Evolutionary conservation across 352 stramenopile species (phyloP).

Genomic region (Phytophthora crassamura): DNA sequence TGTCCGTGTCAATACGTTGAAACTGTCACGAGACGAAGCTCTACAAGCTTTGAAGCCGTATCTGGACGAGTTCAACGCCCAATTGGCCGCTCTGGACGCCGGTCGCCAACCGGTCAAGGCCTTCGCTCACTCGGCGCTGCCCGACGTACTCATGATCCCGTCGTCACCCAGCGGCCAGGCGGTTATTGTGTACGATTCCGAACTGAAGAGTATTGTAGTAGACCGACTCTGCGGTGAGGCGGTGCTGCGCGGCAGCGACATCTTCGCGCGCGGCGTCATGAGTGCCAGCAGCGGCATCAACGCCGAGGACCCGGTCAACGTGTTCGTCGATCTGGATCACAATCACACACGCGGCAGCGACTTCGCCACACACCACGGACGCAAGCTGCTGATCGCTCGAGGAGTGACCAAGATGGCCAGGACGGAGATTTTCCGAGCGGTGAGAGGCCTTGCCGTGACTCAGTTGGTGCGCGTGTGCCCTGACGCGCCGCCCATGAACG

Average conservation of each 20-base stretch:
- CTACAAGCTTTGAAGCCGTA: constrained; percentile 49
- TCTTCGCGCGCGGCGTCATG: constrained; percentile 94
- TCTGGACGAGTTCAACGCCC: constrained; percentile 63
- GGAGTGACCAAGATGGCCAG: constrained; percentile 76
- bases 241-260: constrained; percentile 93
- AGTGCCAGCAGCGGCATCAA: constrained; percentile 89
- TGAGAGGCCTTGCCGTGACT: constrained; percentile 70
- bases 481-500: constrained; percentile 91
- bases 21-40: constrained; percentile 60
- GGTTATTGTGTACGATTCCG: constrained; percentile 32
- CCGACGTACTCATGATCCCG: constrained; percentile 75
- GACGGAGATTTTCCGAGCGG: constrained; percentile 80
- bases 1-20: constrained; percentile 83
- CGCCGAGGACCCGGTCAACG: constrained; percentile 76
- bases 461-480: constrained; percentile 74
- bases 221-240: constrained; percentile 94
- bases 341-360: constrained; percentile 75
- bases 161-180: constrained; percentile 43
- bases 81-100: constrained; percentile 43
- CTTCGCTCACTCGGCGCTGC: constrained; percentile 48
- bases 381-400: constrained; percentile 82
- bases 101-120: constrained; percentile 46
- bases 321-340: constrained; percentile 89
- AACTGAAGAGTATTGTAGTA: constrained; percentile 81
- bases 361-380: constrained; percentile 72